phyloP scores from a whole-genome alignment of 495 filamentous ascomycete species.

The Neurospora sp. region DNA sequence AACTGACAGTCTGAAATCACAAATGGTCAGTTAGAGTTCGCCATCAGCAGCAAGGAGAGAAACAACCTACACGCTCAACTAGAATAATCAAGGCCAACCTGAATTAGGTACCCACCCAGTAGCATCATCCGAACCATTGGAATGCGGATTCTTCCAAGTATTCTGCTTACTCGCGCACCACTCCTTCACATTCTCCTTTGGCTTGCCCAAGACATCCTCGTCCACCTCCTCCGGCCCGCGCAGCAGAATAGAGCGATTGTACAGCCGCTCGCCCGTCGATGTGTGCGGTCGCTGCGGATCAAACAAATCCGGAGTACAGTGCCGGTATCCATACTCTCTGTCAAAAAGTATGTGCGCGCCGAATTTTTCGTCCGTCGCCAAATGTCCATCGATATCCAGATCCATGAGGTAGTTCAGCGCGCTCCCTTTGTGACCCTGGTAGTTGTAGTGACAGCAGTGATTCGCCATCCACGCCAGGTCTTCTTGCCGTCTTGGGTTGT shows the following conservation, averaged over 20 bases:
- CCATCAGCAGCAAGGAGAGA: neutral
- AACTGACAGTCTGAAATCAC: neutral
- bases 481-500: neutral
- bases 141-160: too few species aligned
- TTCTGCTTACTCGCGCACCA: neutral
- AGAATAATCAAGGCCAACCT: too few species aligned
- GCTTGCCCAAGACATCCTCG: neutral
- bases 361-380: neutral
- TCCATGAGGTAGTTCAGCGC: conserved; percentile 10
- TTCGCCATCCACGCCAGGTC: neutral
- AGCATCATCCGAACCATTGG: too few species aligned
- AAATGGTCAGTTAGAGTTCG: neutral
- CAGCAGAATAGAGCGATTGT: neutral
- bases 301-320: too few species aligned
- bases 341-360: neutral
- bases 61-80: neutral
- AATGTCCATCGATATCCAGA: conserved; percentile 4
- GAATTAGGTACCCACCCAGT: too few species aligned
- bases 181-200: neutral
- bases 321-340: too few species aligned
- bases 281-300: neutral
- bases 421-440: too few species aligned
- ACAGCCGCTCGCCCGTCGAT: neutral
- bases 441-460: neutral
- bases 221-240: neutral